These are phyloP conservation scores for Allantophomopsis cytisporea DNA, from an alignment of 2,329 filamentous ascomycete species.

Conservation along the genomic window DNA sequence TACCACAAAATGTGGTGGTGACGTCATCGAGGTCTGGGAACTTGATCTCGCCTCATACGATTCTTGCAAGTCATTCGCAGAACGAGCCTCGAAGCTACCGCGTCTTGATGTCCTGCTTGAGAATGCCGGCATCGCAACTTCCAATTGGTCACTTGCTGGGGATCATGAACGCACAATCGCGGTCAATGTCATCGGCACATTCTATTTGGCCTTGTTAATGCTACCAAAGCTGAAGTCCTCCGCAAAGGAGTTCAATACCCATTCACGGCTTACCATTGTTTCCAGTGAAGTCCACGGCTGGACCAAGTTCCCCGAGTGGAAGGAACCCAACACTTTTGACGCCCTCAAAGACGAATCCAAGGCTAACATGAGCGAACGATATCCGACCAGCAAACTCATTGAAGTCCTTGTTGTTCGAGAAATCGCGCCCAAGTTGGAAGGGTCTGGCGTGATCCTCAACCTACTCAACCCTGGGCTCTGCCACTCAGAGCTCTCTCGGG, in stretches of 20 bases:
- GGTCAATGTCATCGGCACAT: conserved; percentile 31
- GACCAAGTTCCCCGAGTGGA: conserved; percentile 18
- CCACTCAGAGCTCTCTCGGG: conserved; percentile 23
- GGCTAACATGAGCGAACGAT: conserved; percentile 19
- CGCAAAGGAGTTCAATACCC: conserved; percentile 3
- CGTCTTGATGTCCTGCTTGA: conserved; percentile 2
- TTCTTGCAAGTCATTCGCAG: conserved; percentile 2
- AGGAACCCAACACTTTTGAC: conserved; percentile 6
- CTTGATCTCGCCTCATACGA: conserved; percentile 2
- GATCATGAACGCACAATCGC: conserved; percentile 27
- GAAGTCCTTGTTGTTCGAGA: conserved; percentile 17
- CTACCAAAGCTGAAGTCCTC: conserved; percentile 26
- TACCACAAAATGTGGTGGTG: not conserved
- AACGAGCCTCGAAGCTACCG: not conserved
- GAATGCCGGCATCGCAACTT: conserved; percentile 2
- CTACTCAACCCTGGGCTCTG: conserved; percentile 26
- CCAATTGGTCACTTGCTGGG: conserved; percentile 1
- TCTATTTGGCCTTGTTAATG: conserved; percentile 27
- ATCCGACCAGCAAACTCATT: conserved; percentile 22
- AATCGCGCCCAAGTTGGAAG: conserved; percentile 17
- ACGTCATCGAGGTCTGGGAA: conserved; percentile 4
- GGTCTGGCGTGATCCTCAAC: conserved; percentile 20
- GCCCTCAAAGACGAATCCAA: conserved; percentile 1
- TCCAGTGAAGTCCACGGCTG: not conserved
- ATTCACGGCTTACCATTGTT: not conserved